Base-by-base conservation (phyloP, 202 grass and related monocot species). In the Panicum virgatum region DNA sequence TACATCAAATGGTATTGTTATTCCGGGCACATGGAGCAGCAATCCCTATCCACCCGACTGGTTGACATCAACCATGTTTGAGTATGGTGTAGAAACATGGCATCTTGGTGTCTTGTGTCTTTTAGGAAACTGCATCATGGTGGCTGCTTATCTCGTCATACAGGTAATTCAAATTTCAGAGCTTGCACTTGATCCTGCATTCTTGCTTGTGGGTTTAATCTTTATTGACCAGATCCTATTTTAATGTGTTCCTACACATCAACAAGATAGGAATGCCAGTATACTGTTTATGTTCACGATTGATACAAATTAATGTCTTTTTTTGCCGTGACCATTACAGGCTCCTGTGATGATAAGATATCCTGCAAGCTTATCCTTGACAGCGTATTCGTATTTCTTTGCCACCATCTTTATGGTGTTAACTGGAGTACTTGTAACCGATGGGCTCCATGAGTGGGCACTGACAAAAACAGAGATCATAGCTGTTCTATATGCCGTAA, bases 101-200 rank as follows among this genome's bases (percentile, higher is more conserved):
- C 86, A 91, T 82, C 44, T 93, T 38, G 92, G 92, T 54, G 88
- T 90, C 6, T 37, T 95, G 1, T 98, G 96, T 79, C 94, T 98
- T 5, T 44, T 98, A 40, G 90, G 92, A 67, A 95, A 95, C 54
- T 95, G 96, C 23, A 81, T 91, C 59, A 56, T 92, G 58, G 91
- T 95, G 92, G 90, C 89, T 26, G 85, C 86, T 73, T 98, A 98
- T 77, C 86, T 96, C 61, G 92, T 95, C 85, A 91, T 95, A 18
- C 94, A 97, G 94, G 92, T 97, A 84, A 54, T 16, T 8, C 40
- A 52, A 71, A 64, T 10, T 18, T 38, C 16, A 46, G 57, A 60
- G 57, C 25, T 60, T 60, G 57, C 57, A 29, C 11, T 32, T 18
- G 18, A 61, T 44, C 73, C 43, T 76, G 57, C 4, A 60, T 60